Conservation (phyloP, 345 rosid genomes). For the Pugionium cornutum region DNA sequence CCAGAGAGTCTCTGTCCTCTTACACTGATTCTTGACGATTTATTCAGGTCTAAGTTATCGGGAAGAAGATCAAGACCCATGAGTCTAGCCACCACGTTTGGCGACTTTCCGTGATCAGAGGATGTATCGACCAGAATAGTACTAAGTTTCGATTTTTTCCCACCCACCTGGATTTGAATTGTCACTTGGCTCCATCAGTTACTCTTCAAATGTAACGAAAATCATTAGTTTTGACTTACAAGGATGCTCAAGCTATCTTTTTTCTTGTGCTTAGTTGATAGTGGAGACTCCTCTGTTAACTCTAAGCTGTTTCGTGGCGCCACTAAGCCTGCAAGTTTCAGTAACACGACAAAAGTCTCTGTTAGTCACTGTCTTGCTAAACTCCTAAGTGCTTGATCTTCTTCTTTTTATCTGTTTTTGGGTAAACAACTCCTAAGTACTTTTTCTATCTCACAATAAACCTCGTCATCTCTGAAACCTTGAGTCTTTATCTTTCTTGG, state of each 20-base stretch:
- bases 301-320: conserved; percentile 75
- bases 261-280: conserved; percentile 39
- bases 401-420: too few relatives aligned
- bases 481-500: background rate
- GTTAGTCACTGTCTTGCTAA: conserved; percentile 6
- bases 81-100: conserved; percentile 78
- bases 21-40: conserved; percentile 40
- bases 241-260: conserved; percentile 45
- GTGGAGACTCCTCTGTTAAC: conserved; percentile 48
- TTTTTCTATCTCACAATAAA: conserved; percentile 1
- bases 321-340: conserved; percentile 51
- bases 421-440: background rate
- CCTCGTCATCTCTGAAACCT: conserved; percentile 1
- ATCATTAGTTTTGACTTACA: conserved; percentile 45
- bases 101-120: conserved; percentile 77
- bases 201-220: conserved; percentile 5
- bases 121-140: conserved; percentile 34
- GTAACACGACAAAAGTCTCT: conserved; percentile 1
- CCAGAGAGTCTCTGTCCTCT: conserved; percentile 12
- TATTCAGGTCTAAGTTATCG: conserved; percentile 36
- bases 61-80: conserved; percentile 97
- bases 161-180: conserved; percentile 51
- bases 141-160: conserved; percentile 32
- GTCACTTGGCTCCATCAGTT: conserved; percentile 33
- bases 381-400: background rate